Evolutionary conservation across 2,329 filamentous ascomycete species (phyloP).

Genomic region (Fusarium decemcellulare): DNA sequence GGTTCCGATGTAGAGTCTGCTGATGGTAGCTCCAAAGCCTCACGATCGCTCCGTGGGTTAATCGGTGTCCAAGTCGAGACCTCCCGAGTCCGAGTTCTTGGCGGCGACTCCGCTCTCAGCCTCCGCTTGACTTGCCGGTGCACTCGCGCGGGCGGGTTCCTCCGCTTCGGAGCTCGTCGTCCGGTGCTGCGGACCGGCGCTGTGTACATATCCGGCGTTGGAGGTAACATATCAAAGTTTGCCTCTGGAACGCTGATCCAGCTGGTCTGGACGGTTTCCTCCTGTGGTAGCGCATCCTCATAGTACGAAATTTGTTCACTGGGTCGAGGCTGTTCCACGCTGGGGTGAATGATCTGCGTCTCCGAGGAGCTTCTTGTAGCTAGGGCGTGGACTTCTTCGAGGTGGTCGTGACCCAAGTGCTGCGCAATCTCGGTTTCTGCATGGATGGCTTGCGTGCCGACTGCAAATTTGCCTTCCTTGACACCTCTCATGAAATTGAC

Average conservation of each 20-base stretch:
- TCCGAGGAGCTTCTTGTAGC: background rate
- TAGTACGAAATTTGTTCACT: background rate
- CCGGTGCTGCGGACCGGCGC: slow-evolving; percentile 36
- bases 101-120: background rate
- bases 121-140: background rate
- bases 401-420: slow-evolving; percentile 22
- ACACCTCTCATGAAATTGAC: slow-evolving; percentile 38
- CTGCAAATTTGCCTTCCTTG: slow-evolving; percentile 19
- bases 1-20: too few relatives aligned
- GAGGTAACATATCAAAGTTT: slow-evolving; percentile 26
- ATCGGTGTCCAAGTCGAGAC: slow-evolving; percentile 14
- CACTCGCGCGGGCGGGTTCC: background rate
- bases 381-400: background rate
- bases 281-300: background rate
- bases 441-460: background rate
- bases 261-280: background rate
- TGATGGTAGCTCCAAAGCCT: background rate
- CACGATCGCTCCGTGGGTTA: background rate
- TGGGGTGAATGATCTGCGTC: background rate
- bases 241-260: background rate
- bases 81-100: background rate
- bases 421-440: too few relatives aligned
- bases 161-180: slow-evolving; percentile 17
- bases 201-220: slow-evolving; percentile 18
- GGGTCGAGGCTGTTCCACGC: background rate